Evolutionary conservation across 1,284 basidiomycete species (phyloP).

Genomic region (Taiwanofungus camphoratus): DNA sequence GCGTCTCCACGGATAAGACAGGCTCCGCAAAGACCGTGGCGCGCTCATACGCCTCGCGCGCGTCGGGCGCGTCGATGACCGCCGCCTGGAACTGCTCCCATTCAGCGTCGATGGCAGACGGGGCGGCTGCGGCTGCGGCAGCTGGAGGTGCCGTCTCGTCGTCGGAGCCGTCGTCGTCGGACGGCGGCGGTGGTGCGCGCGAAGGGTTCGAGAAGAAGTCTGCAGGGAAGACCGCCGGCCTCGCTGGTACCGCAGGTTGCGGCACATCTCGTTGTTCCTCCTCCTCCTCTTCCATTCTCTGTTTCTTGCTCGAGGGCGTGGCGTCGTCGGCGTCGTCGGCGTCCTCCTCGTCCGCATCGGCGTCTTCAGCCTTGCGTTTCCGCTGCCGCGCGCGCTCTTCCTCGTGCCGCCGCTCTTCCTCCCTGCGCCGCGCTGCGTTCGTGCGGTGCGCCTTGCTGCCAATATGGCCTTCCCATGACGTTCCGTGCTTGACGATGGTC

Average conservation of each 20-base stretch:
- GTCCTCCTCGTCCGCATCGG: conserved; percentile 29
- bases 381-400: conserved; percentile 23
- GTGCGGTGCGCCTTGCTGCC: conserved; percentile 72
- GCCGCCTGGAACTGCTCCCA: conserved; percentile 65
- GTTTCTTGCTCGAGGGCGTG: conserved; percentile 5
- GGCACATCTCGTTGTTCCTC: conserved; percentile 12
- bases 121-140: conserved; percentile 17
- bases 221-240: conserved; percentile 41
- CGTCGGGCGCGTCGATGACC: conserved; percentile 38
- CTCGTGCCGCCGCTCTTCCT: conserved; percentile 42
- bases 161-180: conserved; percentile 43
- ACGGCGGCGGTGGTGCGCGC: conserved; percentile 37
- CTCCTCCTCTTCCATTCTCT: conserved; percentile 7
- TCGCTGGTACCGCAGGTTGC: conserved; percentile 8
- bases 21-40: conserved; percentile 72
- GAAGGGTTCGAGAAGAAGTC: conserved; percentile 80
- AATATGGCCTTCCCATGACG: conserved; percentile 82
- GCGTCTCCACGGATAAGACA: conserved; percentile 40
- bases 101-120: conserved; percentile 50
- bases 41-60: conserved; percentile 49
- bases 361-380: conserved; percentile 42
- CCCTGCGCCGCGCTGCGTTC: conserved; percentile 49
- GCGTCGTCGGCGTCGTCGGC: conserved; percentile 14
- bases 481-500: conserved; percentile 60
- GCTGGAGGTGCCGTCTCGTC: conserved; percentile 23